Evolutionary conservation across 495 filamentous ascomycete genomes (phyloP).

Genomic region (Annulohypoxylon bovei): DNA sequence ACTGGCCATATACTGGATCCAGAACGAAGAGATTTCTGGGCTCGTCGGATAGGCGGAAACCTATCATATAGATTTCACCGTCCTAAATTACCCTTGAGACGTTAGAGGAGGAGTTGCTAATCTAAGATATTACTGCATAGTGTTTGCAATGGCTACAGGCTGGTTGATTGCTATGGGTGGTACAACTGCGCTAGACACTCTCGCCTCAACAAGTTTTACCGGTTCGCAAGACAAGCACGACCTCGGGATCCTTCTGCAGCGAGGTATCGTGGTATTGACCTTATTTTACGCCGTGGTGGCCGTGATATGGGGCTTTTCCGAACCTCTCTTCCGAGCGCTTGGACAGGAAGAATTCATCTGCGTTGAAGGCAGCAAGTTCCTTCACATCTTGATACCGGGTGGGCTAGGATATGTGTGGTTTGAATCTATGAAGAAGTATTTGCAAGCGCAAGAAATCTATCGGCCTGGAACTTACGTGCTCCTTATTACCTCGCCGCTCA

Average conservation of each 20-base stretch:
- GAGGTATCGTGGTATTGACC: slow-evolving; percentile 78
- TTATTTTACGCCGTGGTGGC: slow-evolving; percentile 81
- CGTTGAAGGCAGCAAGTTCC: slow-evolving; percentile 76
- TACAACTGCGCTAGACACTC: slow-evolving; percentile 88
- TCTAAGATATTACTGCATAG: slow-evolving; percentile 40
- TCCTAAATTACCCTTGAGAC: not conserved
- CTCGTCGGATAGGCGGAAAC: not conserved
- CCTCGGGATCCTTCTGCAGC: slow-evolving; percentile 83
- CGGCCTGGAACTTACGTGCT: slow-evolving; percentile 88
- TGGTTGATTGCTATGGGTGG: slow-evolving; percentile 95
- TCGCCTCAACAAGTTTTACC: slow-evolving; percentile 88
- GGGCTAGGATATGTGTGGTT: slow-evolving; percentile 93
- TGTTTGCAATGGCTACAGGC: slow-evolving; percentile 92
- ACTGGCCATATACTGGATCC: not conserved
- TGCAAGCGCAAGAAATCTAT: slow-evolving; percentile 93
- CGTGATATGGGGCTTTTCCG: slow-evolving; percentile 79
- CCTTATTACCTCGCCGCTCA: slow-evolving; percentile 82
- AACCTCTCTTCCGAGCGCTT: slow-evolving; percentile 76
- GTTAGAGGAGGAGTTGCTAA: slow-evolving; percentile 3
- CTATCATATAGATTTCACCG: not conserved
- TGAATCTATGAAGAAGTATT: slow-evolving; percentile 89
- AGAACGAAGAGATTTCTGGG: not conserved
- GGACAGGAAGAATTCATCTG: slow-evolving; percentile 85
- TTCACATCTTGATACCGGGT: slow-evolving; percentile 82
- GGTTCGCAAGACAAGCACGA: slow-evolving; percentile 84